Evolutionary conservation across 179 eudicot species (phyloP).

Genomic region (Spinacia oleracea): DNA sequence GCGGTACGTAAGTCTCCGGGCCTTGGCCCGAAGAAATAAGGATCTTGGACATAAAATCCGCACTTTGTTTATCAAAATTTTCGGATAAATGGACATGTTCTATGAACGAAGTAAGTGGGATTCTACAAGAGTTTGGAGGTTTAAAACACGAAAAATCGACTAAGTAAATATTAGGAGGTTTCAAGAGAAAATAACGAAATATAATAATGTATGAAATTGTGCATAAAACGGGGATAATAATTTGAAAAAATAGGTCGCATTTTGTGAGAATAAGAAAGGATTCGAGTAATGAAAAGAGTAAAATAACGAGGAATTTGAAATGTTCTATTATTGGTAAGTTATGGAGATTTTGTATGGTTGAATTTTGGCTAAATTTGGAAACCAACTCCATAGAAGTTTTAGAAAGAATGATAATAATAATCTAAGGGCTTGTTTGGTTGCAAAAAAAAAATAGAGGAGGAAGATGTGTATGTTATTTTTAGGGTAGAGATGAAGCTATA

Average conservation of each 20-base stretch:
- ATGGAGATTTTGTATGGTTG: not conserved
- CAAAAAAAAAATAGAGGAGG: no score
- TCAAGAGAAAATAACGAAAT: conserved; percentile 19
- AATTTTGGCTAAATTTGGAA: conserved; percentile 26
- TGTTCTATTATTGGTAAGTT: conserved; percentile 26
- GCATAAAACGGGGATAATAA: conserved; percentile 25
- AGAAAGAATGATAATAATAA: no score
- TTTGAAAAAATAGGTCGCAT: conserved; percentile 37
- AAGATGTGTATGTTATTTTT: not conserved
- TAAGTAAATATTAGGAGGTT: conserved; percentile 42
- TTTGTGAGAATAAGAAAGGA: conserved; percentile 35
- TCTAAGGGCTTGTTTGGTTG: no score
- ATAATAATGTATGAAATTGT: conserved; percentile 22
- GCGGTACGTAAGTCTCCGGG: conserved; percentile 63
- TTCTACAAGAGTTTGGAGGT: conserved; percentile 62
- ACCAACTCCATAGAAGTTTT: conserved; percentile 26
- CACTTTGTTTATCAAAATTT: conserved; percentile 40
- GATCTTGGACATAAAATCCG: conserved; percentile 54
- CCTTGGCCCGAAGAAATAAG: conserved; percentile 62
- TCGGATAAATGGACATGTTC: conserved; percentile 41
- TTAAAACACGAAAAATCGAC: conserved; percentile 67
- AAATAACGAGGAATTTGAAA: conserved; percentile 28
- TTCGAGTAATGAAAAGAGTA: conserved; percentile 35
- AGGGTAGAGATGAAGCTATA: not conserved
- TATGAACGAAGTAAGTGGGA: conserved; percentile 57